phyloP scores from a whole-genome alignment of 208 protist genomes.

The Acanthamoeba lenticulata region DNA sequence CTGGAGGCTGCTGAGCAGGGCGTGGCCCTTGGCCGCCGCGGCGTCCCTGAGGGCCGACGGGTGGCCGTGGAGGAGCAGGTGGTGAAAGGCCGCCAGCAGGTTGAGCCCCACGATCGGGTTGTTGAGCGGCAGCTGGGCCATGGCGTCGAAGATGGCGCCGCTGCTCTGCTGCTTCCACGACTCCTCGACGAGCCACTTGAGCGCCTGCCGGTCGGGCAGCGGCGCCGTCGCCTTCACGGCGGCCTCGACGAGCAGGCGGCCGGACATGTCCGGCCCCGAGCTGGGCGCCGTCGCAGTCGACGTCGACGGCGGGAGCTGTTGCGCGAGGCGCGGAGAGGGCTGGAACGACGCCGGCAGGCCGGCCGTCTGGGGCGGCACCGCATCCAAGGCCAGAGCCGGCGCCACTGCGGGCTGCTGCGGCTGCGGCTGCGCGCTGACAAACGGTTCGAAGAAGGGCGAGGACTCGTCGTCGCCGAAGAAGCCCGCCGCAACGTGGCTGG shows the following conservation, averaged over 20 bases:
- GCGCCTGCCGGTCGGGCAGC: neutral
- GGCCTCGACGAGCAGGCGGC: neutral
- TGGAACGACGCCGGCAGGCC: too few relatives aligned
- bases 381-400: neutral
- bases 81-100: neutral
- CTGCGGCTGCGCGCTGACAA: neutral
- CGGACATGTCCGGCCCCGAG: neutral
- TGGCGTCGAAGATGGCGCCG: neutral
- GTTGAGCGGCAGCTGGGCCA: neutral
- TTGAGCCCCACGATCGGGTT: slow-evolving; percentile 42
- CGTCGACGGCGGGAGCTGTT: neutral
- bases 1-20: neutral
- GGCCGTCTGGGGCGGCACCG: too few relatives aligned
- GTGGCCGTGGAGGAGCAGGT: slow-evolving; percentile 28
- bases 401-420: neutral
- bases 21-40: neutral
- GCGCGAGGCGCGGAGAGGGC: too few relatives aligned
- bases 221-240: slow-evolving; percentile 13
- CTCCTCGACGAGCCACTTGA: slow-evolving; percentile 14
- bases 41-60: too few relatives aligned
- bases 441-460: neutral
- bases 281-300: neutral
- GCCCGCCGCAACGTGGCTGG: neutral
- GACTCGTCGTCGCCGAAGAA: neutral
- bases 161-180: slow-evolving; percentile 27